Evolutionary conservation across 129 eudicot genomes (phyloP).

Genomic region (Chrysanthemum seticuspe): DNA sequence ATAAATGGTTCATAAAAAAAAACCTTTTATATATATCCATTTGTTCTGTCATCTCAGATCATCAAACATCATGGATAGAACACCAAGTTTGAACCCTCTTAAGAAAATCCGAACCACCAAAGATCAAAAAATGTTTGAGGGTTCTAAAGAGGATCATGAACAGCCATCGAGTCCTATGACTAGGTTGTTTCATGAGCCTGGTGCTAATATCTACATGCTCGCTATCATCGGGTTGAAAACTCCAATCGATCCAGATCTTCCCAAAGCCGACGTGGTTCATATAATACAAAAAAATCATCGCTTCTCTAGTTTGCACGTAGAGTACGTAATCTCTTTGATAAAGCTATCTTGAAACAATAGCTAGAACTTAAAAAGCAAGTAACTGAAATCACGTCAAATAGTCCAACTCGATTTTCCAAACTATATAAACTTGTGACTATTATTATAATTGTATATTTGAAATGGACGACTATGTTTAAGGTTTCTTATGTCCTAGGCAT

Average conservation of each 20-base stretch:
- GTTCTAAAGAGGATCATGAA: background rate
- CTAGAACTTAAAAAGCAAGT: no score
- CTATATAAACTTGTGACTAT: no score
- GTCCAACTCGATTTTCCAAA: no score
- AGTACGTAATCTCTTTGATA: background rate
- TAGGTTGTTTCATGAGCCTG: conserved; percentile 25
- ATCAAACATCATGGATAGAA: no score
- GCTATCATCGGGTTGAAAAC: conserved; percentile 17
- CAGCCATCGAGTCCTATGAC: conserved; percentile 22
- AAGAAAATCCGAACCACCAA: background rate
- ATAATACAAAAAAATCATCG: conserved; percentile 7
- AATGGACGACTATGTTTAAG: no score
- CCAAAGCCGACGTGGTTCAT: conserved; percentile 9
- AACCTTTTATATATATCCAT: no score
- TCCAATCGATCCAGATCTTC: background rate
- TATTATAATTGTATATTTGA: no score
- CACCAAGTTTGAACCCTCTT: conserved; percentile 9
- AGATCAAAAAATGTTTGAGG: background rate
- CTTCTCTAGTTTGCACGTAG: conserved; percentile 32
- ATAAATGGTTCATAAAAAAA: no score
- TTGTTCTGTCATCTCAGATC: no score
- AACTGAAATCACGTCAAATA: no score
- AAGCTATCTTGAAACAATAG: no score
- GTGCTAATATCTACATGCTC: conserved; percentile 21
- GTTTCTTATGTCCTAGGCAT: no score